phyloP scores from a whole-genome alignment of 2,329 filamentous ascomycete species.

The Trichoderma koningiopsis region DNA sequence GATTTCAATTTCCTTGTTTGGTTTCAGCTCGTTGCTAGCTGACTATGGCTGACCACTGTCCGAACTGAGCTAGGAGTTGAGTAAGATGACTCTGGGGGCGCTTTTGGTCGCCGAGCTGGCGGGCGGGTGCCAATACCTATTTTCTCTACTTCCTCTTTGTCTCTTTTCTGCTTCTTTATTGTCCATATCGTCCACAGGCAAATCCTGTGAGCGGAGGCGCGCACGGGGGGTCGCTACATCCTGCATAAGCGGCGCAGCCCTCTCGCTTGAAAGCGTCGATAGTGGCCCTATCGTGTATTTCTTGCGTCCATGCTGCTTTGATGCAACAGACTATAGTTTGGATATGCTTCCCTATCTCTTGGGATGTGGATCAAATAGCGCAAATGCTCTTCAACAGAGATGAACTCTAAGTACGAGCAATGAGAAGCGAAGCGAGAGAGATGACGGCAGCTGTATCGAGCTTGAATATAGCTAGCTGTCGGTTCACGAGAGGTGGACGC shows the following conservation, averaged over 20 bases:
- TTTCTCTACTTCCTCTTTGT: not conserved
- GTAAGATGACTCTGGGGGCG: conserved; percentile 15
- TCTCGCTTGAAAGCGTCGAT: conserved; percentile 19
- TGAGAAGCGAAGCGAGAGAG: not conserved
- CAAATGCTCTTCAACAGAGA: conserved; percentile 5
- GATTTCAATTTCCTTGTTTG: conserved; percentile 7
- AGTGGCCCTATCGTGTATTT: conserved; percentile 8
- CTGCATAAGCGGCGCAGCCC: conserved; percentile 38
- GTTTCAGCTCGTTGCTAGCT: conserved; percentile 24
- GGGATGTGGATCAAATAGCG: conserved; percentile 15
- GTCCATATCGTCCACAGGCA: not conserved
- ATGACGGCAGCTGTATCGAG: not conserved
- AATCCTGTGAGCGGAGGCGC: conserved; percentile 20
- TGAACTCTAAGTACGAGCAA: conserved; percentile 4
- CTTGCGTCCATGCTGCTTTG: not conserved
- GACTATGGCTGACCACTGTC: conserved; percentile 16
- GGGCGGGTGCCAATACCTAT: conserved; percentile 5
- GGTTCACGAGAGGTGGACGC: not conserved
- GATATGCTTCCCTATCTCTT: not conserved
- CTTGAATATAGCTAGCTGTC: not conserved
- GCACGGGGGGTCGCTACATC: conserved; percentile 30
- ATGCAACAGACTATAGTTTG: not conserved
- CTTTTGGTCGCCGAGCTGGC: conserved; percentile 2
- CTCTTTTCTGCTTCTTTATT: not conserved
- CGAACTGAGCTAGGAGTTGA: conserved; percentile 6